These are phyloP conservation scores for Eutrema salsugineum DNA, from an alignment of 441 rosid genomes.

Conservation along the genomic window DNA sequence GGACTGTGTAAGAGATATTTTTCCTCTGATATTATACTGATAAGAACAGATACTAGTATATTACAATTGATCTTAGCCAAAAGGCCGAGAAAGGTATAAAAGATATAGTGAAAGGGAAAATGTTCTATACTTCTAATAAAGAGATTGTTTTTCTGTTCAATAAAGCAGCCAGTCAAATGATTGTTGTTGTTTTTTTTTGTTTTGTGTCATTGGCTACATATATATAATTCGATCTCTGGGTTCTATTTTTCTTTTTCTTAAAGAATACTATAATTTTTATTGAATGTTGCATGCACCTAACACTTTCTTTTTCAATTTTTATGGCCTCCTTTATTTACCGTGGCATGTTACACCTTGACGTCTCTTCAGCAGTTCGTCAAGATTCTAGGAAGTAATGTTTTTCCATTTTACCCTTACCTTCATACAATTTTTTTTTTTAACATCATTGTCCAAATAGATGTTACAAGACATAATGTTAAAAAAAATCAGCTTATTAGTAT, in stretches of 20 bases:
- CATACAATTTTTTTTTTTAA: background rate
- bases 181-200: background rate
- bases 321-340: constrained; percentile 21
- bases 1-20: too few relatives aligned
- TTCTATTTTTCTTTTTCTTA: background rate
- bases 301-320: background rate
- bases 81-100: constrained; percentile 75
- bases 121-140: too few relatives aligned
- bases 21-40: too few relatives aligned
- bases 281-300: constrained; percentile 16
- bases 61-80: constrained; percentile 99
- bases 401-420: background rate
- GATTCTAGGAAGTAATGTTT: background rate
- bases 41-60: too few relatives aligned
- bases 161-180: background rate
- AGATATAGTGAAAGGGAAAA: too few relatives aligned
- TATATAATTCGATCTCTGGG: background rate
- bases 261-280: background rate
- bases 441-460: background rate
- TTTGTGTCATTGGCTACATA: background rate
- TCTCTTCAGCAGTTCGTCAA: background rate
- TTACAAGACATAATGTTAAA: background rate
- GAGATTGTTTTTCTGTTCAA: too few relatives aligned
- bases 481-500: background rate
- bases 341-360: background rate